Percentiles rank a stretch among this genome's conserved stretches.
phyloP scores from a whole-genome alignment of 192 early-diverging fungal species.

The Physocladia obscura region DNA sequence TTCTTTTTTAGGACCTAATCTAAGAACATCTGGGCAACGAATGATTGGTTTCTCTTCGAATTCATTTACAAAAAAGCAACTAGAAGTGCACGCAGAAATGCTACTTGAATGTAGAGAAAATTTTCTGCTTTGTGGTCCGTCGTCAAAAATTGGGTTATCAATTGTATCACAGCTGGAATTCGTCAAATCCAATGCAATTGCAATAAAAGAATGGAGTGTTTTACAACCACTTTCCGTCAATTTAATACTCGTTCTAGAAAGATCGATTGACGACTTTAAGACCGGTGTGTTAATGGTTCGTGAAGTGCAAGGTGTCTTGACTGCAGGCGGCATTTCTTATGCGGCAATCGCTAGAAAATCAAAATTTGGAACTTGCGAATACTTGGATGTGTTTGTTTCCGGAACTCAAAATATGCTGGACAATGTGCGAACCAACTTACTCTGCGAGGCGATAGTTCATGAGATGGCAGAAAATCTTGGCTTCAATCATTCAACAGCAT shows the following conservation, averaged over 20 bases:
- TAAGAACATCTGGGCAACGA: slow-evolving; percentile 38
- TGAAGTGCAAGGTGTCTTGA: not conserved
- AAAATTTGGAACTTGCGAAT: too few relatives aligned
- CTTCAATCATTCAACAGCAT: not conserved
- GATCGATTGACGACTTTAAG: not conserved
- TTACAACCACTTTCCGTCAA: not conserved
- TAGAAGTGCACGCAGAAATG: not conserved
- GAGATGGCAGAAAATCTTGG: not conserved
- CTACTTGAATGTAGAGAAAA: not conserved
- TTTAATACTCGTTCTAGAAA: not conserved
- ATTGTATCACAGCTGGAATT: too few relatives aligned
- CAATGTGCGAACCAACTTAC: not conserved
- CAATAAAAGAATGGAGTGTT: not conserved
- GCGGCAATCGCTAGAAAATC: not conserved
- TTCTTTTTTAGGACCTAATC: slow-evolving; percentile 29
- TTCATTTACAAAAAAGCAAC: not conserved
- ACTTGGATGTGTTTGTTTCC: not conserved
- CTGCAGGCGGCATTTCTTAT: not conserved
- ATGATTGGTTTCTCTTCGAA: slow-evolving; percentile 23
- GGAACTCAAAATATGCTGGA: not conserved
- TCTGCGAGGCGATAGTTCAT: not conserved
- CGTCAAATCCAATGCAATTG: not conserved
- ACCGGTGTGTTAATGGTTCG: not conserved
- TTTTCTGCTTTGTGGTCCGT: not conserved
- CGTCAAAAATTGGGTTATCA: too few relatives aligned